A percentile compares a stretch with the other conserved stretches of the same genome.
Conservation (phyloP, 306 rosid genomes). For the Rosa multiflora region DNA sequence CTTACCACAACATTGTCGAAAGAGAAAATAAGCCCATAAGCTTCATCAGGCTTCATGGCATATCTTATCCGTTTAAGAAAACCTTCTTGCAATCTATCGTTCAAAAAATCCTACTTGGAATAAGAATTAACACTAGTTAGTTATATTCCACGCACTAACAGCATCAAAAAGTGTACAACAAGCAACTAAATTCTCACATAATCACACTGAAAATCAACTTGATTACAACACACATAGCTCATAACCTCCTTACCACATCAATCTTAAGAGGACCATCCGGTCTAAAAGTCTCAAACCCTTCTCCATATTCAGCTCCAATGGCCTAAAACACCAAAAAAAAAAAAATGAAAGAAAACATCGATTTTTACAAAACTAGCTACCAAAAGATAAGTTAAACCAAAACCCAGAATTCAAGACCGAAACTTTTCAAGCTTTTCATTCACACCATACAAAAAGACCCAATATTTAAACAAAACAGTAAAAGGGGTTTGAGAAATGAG, state of each 20-base stretch:
- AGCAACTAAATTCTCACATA: neutral
- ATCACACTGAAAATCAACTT: neutral
- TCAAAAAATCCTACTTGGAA: conserved; percentile 83
- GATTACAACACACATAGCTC: neutral
- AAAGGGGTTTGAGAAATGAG: conserved; percentile 14
- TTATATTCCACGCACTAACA: conserved; percentile 12
- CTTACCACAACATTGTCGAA: conserved; percentile 96
- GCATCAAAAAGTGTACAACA: conserved; percentile 2
- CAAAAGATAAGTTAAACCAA: neutral
- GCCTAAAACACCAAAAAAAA: conserved; percentile 47
- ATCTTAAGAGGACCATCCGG: conserved; percentile 88
- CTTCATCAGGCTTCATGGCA: conserved; percentile 99
- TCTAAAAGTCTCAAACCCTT: conserved; percentile 96
- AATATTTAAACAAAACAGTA: neutral
- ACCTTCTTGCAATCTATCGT: conserved; percentile 90
- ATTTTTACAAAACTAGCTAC: conserved; percentile 3
- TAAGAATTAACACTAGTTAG: conserved; percentile 34
- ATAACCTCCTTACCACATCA: conserved; percentile 77
- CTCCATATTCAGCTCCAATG: conserved; percentile 99
- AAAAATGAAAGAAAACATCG: neutral
- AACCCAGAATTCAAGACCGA: conserved; percentile 17
- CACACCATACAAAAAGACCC: neutral
- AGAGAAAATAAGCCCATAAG: conserved; percentile 93
- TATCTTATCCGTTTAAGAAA: conserved; percentile 92
- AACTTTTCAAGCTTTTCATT: conserved; percentile 2